Evolutionary conservation across 2,329 filamentous ascomycete genomes (phyloP).

Genomic region (Fusarium poae): DNA sequence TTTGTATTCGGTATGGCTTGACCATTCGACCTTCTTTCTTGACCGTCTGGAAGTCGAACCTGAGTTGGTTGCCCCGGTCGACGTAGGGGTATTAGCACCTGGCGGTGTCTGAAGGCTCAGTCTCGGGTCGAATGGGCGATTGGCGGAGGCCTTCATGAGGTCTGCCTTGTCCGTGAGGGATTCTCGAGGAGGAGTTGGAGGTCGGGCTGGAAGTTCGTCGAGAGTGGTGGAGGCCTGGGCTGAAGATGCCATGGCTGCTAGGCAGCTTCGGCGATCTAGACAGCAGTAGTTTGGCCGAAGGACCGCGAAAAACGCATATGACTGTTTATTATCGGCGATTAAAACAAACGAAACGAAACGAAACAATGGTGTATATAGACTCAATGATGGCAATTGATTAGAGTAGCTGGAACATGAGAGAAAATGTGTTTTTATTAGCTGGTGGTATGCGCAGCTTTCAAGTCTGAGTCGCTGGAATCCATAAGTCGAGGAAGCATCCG

Average conservation of each 20-base stretch:
- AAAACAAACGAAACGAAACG: not conserved
- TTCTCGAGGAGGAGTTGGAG: constrained; percentile 76
- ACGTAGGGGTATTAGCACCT: constrained; percentile 60
- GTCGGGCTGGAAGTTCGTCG: constrained; percentile 68
- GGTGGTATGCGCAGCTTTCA: constrained; percentile 24
- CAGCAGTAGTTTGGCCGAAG: constrained; percentile 51
- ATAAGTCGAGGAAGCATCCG: constrained; percentile 2
- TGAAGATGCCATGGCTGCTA: constrained; percentile 60
- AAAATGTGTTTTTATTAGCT: not conserved
- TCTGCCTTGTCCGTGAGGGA: constrained; percentile 57
- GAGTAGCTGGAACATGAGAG: not conserved
- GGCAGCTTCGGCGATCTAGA: constrained; percentile 58
- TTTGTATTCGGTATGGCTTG: constrained; percentile 67
- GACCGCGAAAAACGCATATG: constrained; percentile 44
- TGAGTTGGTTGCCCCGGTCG: constrained; percentile 57
- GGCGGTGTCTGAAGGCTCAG: constrained; percentile 65
- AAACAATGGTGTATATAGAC: constrained; percentile 11
- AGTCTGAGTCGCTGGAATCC: constrained; percentile 21
- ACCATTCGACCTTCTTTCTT: constrained; percentile 70
- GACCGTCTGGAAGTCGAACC: constrained; percentile 59
- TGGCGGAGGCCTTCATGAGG: constrained; percentile 53
- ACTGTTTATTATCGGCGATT: constrained; percentile 17
- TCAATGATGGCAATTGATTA: constrained; percentile 1
- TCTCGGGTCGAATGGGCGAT: constrained; percentile 56
- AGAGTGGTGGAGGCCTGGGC: constrained; percentile 57